A percentile compares a stretch with the other conserved stretches of the same genome.
phyloP scores from a whole-genome alignment of 441 rosid species.

The Erodium texanum region DNA sequence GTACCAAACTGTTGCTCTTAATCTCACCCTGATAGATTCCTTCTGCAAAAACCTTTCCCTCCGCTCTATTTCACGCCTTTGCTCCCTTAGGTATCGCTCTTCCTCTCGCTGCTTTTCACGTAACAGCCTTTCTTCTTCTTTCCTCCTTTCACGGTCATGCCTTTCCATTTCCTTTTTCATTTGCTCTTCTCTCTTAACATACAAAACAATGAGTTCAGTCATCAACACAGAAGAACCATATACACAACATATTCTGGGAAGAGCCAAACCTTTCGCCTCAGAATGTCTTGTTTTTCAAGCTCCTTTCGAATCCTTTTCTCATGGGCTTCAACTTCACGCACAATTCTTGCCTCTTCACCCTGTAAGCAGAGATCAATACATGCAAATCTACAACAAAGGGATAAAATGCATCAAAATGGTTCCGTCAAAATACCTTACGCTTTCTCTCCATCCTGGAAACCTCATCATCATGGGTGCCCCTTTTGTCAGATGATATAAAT shows the following conservation, averaged over 20 bases:
- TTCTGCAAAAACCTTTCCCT: constrained; percentile 81
- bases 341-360: constrained; percentile 76
- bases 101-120: constrained; percentile 93
- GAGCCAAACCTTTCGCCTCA: constrained; percentile 66
- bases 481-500: constrained; percentile 42
- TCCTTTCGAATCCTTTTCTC: constrained; percentile 80
- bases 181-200: constrained; percentile 73
- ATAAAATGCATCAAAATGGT: constrained; percentile 8
- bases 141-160: constrained; percentile 85
- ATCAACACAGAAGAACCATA: constrained; percentile 11
- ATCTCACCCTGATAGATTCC: constrained; percentile 67
- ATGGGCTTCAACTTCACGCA: constrained; percentile 74
- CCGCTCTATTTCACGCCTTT: constrained; percentile 77
- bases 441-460: constrained; percentile 51
- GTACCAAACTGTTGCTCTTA: constrained; percentile 6
- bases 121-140: constrained; percentile 78
- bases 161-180: constrained; percentile 86
- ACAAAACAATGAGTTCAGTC: constrained; percentile 21
- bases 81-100: constrained; percentile 77
- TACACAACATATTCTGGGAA: constrained; percentile 14
- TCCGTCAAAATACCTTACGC: constrained; percentile 44
- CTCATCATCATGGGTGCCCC: constrained; percentile 45
- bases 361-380: constrained; percentile 17
- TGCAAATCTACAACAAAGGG: constrained; percentile 1
- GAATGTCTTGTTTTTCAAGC: constrained; percentile 76